These are phyloP conservation scores for Agrocybe pediades DNA, from an alignment of 768 basidiomycete genomes.

Conservation along the genomic window DNA sequence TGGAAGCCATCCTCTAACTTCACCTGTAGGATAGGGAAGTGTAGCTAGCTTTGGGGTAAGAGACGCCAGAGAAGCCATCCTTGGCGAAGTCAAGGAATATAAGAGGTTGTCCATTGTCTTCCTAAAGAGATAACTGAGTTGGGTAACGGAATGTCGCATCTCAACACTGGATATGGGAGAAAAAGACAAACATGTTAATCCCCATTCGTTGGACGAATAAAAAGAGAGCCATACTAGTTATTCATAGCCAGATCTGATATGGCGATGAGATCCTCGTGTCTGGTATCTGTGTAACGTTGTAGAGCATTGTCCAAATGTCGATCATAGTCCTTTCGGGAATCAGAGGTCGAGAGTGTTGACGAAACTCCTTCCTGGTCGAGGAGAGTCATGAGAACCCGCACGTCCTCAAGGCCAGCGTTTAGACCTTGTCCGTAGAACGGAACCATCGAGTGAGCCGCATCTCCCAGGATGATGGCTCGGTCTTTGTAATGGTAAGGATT, in stretches of 20 bases:
- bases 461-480: conserved; percentile 85
- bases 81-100: conserved; percentile 58
- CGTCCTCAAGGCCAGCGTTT: conserved; percentile 97
- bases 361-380: conserved; percentile 72
- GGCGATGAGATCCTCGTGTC: conserved; percentile 87
- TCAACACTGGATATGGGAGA: conserved; percentile 62
- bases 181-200: conserved; percentile 2
- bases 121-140: conserved; percentile 74
- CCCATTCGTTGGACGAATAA: neutral
- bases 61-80: conserved; percentile 46
- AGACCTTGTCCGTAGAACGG: conserved; percentile 97
- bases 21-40: conserved; percentile 57
- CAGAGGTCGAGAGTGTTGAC: conserved; percentile 38
- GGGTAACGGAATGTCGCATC: conserved; percentile 93
- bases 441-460: conserved; percentile 98
- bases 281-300: conserved; percentile 73
- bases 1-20: conserved; percentile 83
- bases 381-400: conserved; percentile 80
- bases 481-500: conserved; percentile 91
- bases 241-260: conserved; percentile 93
- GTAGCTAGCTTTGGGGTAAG: conserved; percentile 48
- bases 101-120: conserved; percentile 79
- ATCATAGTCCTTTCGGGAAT: conserved; percentile 45
- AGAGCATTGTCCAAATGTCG: conserved; percentile 65
- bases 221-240: conserved; percentile 79